A percentile compares a stretch with the other conserved stretches of the same genome.
phyloP scores from a whole-genome alignment of 768 basidiomycete species.

The Panaeolus papilionaceus region DNA sequence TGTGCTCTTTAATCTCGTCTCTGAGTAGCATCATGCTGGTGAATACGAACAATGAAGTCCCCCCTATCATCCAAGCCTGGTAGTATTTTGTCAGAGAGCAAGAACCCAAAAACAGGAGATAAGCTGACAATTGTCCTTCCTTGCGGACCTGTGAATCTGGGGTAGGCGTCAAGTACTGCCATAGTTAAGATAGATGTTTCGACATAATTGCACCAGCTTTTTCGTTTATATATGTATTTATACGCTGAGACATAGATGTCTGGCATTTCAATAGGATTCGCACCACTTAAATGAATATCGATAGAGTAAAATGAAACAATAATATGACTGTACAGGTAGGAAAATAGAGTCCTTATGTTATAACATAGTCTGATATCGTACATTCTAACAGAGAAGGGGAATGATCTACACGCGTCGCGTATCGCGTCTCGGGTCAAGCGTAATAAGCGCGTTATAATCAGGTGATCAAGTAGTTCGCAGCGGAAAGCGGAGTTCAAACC shows the following conservation, averaged over 20 bases:
- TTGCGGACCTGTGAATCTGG: constrained; percentile 16
- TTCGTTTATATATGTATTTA: not conserved
- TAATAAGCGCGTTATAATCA: not conserved
- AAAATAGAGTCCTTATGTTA: no score
- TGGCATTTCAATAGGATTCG: not conserved
- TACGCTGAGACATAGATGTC: not conserved
- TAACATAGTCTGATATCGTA: no score
- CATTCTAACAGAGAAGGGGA: no score
- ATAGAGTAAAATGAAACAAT: no score
- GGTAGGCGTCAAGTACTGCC: not conserved
- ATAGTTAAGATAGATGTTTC: not conserved
- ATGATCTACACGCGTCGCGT: not conserved
- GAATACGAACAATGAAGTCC: not conserved
- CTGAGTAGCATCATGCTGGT: constrained; percentile 6
- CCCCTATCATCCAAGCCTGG: not conserved
- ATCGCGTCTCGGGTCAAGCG: not conserved
- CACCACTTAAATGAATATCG: no score
- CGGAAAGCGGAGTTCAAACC: constrained; percentile 35
- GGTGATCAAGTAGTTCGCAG: not conserved
- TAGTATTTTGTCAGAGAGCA: not conserved
- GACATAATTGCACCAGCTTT: not conserved
- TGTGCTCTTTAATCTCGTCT: not conserved
- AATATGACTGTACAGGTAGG: no score
- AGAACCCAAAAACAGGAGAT: not conserved
- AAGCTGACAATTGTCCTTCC: constrained; percentile 15